These are phyloP conservation scores for Hyphopichia homilentoma DNA, from an alignment of 805 yeast genomes.

Conservation along the genomic window DNA sequence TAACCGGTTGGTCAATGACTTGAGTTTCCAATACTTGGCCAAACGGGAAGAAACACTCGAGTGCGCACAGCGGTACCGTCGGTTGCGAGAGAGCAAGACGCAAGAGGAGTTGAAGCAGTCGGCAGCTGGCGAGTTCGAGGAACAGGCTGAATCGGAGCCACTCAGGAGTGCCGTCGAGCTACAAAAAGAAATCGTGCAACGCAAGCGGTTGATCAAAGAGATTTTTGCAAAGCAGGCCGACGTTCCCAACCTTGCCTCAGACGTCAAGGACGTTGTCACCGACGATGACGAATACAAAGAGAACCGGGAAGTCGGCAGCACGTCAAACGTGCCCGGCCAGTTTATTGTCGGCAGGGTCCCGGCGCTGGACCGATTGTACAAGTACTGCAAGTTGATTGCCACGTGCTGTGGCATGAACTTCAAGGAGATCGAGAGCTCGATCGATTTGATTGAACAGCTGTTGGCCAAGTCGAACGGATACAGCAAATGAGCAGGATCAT, in stretches of 20 bases:
- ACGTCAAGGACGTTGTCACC: neutral
- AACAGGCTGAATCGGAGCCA: constrained; percentile 6
- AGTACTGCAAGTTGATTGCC: constrained; percentile 39
- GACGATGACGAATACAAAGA: constrained; percentile 14
- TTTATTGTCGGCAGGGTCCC: constrained; percentile 23
- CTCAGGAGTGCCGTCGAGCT: constrained; percentile 22
- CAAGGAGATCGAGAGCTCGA: constrained; percentile 37
- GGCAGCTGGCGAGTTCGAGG: constrained; percentile 2
- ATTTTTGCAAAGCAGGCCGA: constrained; percentile 17
- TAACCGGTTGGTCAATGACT: constrained; percentile 34
- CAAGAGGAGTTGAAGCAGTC: neutral
- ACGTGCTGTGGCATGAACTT: constrained; percentile 41
- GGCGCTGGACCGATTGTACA: constrained; percentile 29
- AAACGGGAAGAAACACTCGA: constrained; percentile 25
- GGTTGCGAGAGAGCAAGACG: constrained; percentile 8
- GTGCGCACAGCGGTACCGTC: constrained; percentile 7
- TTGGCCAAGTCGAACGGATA: constrained; percentile 23
- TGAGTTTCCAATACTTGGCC: constrained; percentile 31
- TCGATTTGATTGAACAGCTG: constrained; percentile 40
- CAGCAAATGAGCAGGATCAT: no score
- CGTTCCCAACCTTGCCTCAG: constrained; percentile 11
- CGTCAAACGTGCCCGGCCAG: no score
- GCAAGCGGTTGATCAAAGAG: constrained; percentile 12
- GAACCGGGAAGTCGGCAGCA: constrained; percentile 10
- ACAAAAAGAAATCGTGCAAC: constrained; percentile 21